These are phyloP conservation scores for Rosa hybrid DNA, from an alignment of 331 rosid species.

Conservation along the genomic window DNA sequence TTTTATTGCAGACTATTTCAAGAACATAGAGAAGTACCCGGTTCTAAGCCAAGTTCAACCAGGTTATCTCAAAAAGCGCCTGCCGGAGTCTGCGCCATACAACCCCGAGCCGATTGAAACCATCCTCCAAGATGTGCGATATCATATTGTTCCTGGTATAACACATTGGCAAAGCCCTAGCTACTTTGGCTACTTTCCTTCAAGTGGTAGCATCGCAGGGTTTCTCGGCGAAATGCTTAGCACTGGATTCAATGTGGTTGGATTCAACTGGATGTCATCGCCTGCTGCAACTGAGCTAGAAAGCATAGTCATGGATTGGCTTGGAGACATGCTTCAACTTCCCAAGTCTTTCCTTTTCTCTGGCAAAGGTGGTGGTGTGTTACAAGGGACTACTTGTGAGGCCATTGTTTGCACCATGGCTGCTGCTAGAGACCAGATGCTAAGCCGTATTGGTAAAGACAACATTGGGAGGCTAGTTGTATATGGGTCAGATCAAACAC, in stretches of 20 bases:
- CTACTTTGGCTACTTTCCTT: slow-evolving; percentile 34
- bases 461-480: slow-evolving; percentile 24
- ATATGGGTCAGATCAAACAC: slow-evolving; percentile 48
- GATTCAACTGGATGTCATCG: slow-evolving; percentile 46
- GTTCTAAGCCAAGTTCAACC: slow-evolving; percentile 45
- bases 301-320: slow-evolving; percentile 43
- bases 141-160: slow-evolving; percentile 35
- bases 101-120: slow-evolving; percentile 33
- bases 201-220: slow-evolving; percentile 25
- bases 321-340: slow-evolving; percentile 33
- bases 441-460: slow-evolving; percentile 21
- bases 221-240: slow-evolving; percentile 39
- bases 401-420: slow-evolving; percentile 29
- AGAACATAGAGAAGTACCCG: slow-evolving; percentile 35
- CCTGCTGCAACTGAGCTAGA: slow-evolving; percentile 50
- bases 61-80: slow-evolving; percentile 20
- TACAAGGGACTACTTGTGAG: slow-evolving; percentile 32
- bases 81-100: slow-evolving; percentile 28
- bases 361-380: slow-evolving; percentile 29
- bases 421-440: slow-evolving; percentile 26
- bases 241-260: slow-evolving; percentile 37
- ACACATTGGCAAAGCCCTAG: slow-evolving; percentile 47
- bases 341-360: slow-evolving; percentile 38
- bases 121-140: slow-evolving; percentile 34
- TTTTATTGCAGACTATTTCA: slow-evolving; percentile 43